Evolutionary conservation across 768 basidiomycete genomes (phyloP), one percentile per base, ranked within the genome.

Genomic region (Suillus occidentalis): DNA sequence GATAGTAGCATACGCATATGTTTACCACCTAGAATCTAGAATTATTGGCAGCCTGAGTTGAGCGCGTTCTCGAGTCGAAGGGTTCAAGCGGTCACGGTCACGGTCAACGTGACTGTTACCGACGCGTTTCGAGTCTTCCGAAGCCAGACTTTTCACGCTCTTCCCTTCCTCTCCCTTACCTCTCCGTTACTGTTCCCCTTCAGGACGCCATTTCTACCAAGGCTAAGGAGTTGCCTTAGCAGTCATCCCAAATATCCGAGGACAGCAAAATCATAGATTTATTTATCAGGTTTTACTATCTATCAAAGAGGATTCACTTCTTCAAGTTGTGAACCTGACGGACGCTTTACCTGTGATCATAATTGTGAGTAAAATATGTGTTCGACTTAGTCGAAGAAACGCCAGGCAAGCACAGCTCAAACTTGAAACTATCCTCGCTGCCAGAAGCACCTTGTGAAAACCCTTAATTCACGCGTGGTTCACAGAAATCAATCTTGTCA

Each of bases 111-210:
- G 25, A 28, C 40, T 59, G 58, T 58, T 58, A 58, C 57, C 25
- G 14, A 59, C 58, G 39, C 57, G 57, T 28, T 25, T 20, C 52
- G 53, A 2, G 28, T 34, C 40, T 40, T 40, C 9, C 39, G 12
- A 28, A 28, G 28, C 28, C 28, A 28, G 28, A 28, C 28, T 28
- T 28, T 28, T 78, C 67, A 77, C 69, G n/a, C 64, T 70, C 6
- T 72, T 79, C 47, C 75, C 79, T 22, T 28, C 28, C 28, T 28
- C 28, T 69, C 72, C 14, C 70, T 77, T 20, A 70, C 78, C 0
- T 80, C 79, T 13, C 70, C 76, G 0, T 70, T 68, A 25, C 70
- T 81, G 61, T 76, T 80, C 56, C 45, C 64, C 73, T 75, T 3
- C 73, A 79, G 40, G 25, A 10, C 40, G 65, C 75, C n/a, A 39